Percentiles rank a stretch among this genome's conserved stretches.
Conservation (phyloP, 352 stramenopile species). For the Phytophthora chlamydospora region DNA sequence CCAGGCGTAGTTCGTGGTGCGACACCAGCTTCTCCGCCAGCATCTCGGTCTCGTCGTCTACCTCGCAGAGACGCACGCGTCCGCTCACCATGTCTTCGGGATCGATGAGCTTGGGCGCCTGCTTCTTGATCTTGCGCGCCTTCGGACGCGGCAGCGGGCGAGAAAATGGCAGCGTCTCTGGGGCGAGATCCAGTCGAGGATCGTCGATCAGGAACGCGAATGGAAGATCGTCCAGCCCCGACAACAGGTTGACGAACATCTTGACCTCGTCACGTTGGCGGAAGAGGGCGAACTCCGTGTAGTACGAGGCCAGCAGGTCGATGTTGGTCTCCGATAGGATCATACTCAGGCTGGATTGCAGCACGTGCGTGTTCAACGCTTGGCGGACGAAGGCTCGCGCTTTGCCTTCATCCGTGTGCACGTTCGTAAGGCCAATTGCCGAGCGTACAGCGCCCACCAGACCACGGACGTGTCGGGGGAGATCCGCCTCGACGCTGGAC, state of each 20-base stretch:
- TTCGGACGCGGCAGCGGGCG: constrained; percentile 59
- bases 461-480: constrained; percentile 71
- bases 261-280: constrained; percentile 80
- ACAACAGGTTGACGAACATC: constrained; percentile 74
- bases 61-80: constrained; percentile 70
- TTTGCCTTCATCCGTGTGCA: constrained; percentile 78
- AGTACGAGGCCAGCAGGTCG: constrained; percentile 81
- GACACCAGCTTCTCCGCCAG: constrained; percentile 79
- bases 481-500: constrained; percentile 70
- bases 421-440: constrained; percentile 65
- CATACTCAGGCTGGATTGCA: constrained; percentile 72
- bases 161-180: constrained; percentile 78
- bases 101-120: constrained; percentile 77
- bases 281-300: constrained; percentile 80
- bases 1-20: constrained; percentile 69
- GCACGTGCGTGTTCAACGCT: constrained; percentile 83
- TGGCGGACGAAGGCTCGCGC: constrained; percentile 78
- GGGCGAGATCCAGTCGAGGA: constrained; percentile 59
- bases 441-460: constrained; percentile 68
- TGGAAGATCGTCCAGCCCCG: constrained; percentile 65
- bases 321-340: constrained; percentile 77
- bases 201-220: constrained; percentile 88
- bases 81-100: constrained; percentile 84
- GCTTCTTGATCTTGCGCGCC: constrained; percentile 56
- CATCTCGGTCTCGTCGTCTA: constrained; percentile 67